Percentiles rank a stretch among this genome's conserved stretches.
These are phyloP conservation scores for Camellia sinensis DNA, from an alignment of 148 eudicot genomes.

Conservation along the genomic window DNA sequence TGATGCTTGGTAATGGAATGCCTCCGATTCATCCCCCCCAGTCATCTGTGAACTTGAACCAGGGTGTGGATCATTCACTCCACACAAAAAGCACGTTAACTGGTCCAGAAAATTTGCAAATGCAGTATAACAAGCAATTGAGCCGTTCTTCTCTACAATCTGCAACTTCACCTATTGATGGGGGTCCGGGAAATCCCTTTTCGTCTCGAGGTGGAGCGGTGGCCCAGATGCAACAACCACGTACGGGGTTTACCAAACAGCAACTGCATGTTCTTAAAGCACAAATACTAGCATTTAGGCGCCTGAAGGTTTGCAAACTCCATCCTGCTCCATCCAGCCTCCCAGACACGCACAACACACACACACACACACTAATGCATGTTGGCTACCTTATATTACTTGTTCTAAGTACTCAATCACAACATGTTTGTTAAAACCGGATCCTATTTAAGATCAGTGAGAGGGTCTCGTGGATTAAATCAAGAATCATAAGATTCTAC, in stretches of 20 bases:
- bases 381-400: neutral
- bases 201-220: constrained; percentile 50
- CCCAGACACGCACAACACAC: neutral
- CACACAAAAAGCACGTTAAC: constrained; percentile 38
- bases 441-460: no score
- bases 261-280: constrained; percentile 94
- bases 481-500: no score
- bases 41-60: constrained; percentile 64
- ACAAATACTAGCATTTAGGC: constrained; percentile 92
- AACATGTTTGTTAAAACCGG: no score
- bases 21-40: constrained; percentile 53
- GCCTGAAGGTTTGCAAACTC: constrained; percentile 61
- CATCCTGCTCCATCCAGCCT: neutral
- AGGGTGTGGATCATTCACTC: constrained; percentile 57
- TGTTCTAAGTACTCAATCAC: neutral
- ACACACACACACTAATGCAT: neutral
- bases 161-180: constrained; percentile 46
- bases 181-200: constrained; percentile 35
- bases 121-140: constrained; percentile 57
- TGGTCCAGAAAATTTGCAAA: constrained; percentile 58
- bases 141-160: constrained; percentile 62
- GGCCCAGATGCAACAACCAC: constrained; percentile 42
- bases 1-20: constrained; percentile 55
- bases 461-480: no score
- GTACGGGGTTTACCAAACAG: constrained; percentile 74